phyloP scores from a whole-genome alignment of 176 grass and related monocot species.

The Typha latifolia region DNA sequence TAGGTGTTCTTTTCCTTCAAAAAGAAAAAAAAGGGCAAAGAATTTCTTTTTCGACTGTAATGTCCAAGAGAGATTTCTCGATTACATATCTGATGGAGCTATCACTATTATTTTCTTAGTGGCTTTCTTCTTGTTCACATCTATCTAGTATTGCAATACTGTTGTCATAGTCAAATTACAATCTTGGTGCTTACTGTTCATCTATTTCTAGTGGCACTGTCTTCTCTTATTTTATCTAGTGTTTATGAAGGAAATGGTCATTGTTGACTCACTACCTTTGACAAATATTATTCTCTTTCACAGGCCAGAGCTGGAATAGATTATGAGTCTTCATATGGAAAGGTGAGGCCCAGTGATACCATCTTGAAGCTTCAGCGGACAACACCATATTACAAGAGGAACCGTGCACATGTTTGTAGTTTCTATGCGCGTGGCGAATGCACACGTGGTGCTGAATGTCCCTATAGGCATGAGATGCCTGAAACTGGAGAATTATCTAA shows the following conservation, averaged over 20 bases:
- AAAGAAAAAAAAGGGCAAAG: too few species aligned
- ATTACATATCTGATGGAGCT: too few species aligned
- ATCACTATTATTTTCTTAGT: too few species aligned
- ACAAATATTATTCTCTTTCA: not conserved
- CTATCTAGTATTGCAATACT: too few species aligned
- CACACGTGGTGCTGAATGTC: slow-evolving; percentile 90
- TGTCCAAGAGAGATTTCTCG: too few species aligned
- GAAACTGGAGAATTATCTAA: slow-evolving; percentile 95
- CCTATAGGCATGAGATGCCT: slow-evolving; percentile 98
- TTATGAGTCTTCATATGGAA: slow-evolving; percentile 85
- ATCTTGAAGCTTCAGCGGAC: slow-evolving; percentile 98
- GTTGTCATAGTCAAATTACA: too few species aligned
- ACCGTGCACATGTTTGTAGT: slow-evolving; percentile 93
- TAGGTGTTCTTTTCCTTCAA: too few species aligned
- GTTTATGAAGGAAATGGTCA: not conserved
- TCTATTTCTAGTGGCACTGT: too few species aligned
- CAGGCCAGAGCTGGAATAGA: slow-evolving; percentile 93
- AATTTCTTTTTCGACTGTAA: too few species aligned
- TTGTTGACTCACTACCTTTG: not conserved
- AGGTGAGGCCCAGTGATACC: slow-evolving; percentile 71
- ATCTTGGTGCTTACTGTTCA: too few species aligned
- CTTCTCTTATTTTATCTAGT: not conserved
- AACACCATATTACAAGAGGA: slow-evolving; percentile 97
- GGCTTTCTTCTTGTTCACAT: too few species aligned
- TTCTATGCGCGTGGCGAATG: slow-evolving; percentile 95